A percentile compares a stretch with the other conserved stretches of the same genome.
phyloP scores from a whole-genome alignment of 345 rosid species.

The Lepidium africanum region DNA sequence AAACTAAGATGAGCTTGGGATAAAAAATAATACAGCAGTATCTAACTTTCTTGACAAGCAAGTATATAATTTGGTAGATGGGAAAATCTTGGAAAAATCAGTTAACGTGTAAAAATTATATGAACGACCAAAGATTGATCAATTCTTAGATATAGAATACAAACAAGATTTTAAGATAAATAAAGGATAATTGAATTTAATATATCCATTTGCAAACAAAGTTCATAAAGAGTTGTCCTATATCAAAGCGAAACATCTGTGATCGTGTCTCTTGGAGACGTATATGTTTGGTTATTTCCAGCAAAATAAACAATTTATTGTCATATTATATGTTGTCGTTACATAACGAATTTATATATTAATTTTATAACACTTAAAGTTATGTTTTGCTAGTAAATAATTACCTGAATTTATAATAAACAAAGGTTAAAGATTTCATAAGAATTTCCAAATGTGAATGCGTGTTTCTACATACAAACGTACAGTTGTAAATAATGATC shows the following conservation, averaged over 20 bases:
- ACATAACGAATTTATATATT: slow-evolving; percentile 13
- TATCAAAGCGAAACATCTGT: slow-evolving; percentile 18
- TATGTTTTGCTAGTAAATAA: background rate
- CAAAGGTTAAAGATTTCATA: background rate
- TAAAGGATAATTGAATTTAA: background rate
- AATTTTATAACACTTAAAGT: slow-evolving; percentile 5
- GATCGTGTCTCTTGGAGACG: slow-evolving; percentile 19
- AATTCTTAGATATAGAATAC: background rate
- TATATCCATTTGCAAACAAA: slow-evolving; percentile 2
- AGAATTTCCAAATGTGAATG: slow-evolving; percentile 5
- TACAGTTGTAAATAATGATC: background rate
- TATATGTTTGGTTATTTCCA: slow-evolving; percentile 15
- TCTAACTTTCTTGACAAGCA: slow-evolving; percentile 17
- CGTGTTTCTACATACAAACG: background rate
- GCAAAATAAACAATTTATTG: background rate
- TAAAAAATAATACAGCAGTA: background rate
- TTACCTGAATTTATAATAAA: background rate
- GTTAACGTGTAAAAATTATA: slow-evolving; percentile 1
- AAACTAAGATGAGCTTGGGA: background rate
- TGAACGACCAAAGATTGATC: slow-evolving; percentile 1
- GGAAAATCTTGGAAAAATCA: slow-evolving; percentile 15
- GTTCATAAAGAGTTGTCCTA: background rate
- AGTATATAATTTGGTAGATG: slow-evolving; percentile 23
- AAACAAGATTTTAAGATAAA: background rate
- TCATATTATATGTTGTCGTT: slow-evolving; percentile 25